A percentile compares a stretch with the other conserved stretches of the same genome.
phyloP scores from a whole-genome alignment of 2,329 filamentous ascomycete genomes.

The Neocatenulostroma microsporum region DNA sequence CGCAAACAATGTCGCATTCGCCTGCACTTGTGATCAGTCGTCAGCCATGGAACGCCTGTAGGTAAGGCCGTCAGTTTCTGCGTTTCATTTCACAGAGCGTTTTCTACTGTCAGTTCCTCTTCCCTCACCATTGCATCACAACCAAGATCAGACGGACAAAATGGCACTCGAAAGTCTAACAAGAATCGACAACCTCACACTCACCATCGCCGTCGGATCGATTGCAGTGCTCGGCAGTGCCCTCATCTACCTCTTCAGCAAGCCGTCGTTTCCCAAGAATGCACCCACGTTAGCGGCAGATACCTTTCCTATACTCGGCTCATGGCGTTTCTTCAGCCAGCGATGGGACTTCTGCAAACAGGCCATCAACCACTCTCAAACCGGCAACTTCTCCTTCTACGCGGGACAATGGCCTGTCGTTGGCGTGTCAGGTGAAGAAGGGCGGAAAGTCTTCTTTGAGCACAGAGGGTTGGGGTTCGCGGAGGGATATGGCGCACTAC shows the following conservation, averaged over 20 bases:
- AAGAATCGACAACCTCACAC: too few relatives aligned
- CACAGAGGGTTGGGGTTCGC: slow-evolving; percentile 37
- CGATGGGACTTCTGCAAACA: slow-evolving; percentile 39
- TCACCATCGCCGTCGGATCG: slow-evolving; percentile 8
- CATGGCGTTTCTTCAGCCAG: slow-evolving; percentile 40
- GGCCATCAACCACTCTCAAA: slow-evolving; percentile 25
- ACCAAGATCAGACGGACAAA: too few relatives aligned
- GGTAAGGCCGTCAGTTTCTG: too few relatives aligned
- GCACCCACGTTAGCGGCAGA: slow-evolving; percentile 16
- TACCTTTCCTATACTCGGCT: slow-evolving; percentile 38
- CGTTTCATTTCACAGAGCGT: too few relatives aligned
- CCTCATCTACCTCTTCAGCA: slow-evolving; percentile 16
- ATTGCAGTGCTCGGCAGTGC: slow-evolving; percentile 12
- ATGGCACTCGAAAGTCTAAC: too few relatives aligned
- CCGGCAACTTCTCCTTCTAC: slow-evolving; percentile 45
- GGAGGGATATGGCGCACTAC: slow-evolving; percentile 34
- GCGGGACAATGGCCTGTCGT: slow-evolving; percentile 41
- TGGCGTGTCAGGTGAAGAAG: slow-evolving; percentile 37
- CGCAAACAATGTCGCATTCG: too few relatives aligned
- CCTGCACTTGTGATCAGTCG: too few relatives aligned
- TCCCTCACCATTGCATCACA: too few relatives aligned
- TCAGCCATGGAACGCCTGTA: too few relatives aligned
- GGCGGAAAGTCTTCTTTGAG: slow-evolving; percentile 41
- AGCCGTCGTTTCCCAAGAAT: slow-evolving; percentile 19
- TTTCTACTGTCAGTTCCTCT: too few relatives aligned